Base-by-base conservation (phyloP, 345 rosid species). In the Chamaenerion angustifolium region DNA sequence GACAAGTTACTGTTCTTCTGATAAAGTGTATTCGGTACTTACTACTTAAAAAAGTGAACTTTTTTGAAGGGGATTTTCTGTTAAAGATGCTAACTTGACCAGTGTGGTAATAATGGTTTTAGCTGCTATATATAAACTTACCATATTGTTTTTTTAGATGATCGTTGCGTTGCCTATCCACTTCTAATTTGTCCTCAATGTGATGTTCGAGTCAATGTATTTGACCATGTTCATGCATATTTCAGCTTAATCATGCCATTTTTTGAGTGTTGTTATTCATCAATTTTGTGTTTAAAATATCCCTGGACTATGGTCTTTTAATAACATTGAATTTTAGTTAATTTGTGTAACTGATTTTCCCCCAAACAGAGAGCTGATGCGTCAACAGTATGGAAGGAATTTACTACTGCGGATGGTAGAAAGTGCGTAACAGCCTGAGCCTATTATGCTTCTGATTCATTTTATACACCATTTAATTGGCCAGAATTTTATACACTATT, bases 331-430 rank as follows among this genome's bases (percentile, higher is more conserved):
- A 31, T 51, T 18, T 42, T 47, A 68, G 49, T 40, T 46, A 42
- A 46, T 50, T 52, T 48, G 59, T 23, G 50, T 49, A 67, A 50
- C 59, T 41, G 55, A 8, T 66, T 45, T 11, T 42, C 57, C 48
- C 42, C 63, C 16, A 15, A 12, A 63, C 85, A 92, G 98, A 82
- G 90, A 66, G 98, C 95, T 14, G 98, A 92, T 62, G 96, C 96
- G 27, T 92, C 98, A 23, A 92, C 98, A 13, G 94, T 78, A 58
- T 92, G 98, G 98, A 92, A 87, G 79, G 98, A 92, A 65, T 92
- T 87, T 63, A 78, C 90, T 12, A 87, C 93, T 44, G 64, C 76
- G 25, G 98, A 87, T 65, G 98, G 96, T 56, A 84, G 71, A 56
- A 92, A 68, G 98, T 92, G 61, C 8, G 83, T 73, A 40, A 18